Conservation (phyloP, 2,329 filamentous ascomycete genomes). For the Cytospora chrysosperma region DNA sequence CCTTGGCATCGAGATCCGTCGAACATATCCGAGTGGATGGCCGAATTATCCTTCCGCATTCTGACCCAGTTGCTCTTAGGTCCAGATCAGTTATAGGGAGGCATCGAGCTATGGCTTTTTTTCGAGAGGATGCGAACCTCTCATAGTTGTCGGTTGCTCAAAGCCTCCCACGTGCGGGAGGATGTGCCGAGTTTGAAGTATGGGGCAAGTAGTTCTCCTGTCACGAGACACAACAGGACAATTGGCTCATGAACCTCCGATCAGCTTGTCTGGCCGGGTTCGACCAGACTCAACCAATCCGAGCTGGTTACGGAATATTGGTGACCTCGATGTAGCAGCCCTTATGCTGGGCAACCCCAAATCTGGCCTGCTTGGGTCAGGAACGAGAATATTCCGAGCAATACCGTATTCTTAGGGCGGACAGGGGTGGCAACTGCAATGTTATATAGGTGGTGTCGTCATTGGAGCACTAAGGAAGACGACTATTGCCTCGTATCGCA, state of each 20-base stretch:
- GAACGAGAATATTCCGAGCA: slow-evolving; percentile 10
- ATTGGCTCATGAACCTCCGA: neutral
- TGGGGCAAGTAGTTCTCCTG: neutral
- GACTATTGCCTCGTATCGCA: slow-evolving; percentile 12
- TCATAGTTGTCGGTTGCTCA: neutral
- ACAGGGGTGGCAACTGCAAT: neutral
- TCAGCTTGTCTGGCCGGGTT: neutral
- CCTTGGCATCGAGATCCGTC: neutral
- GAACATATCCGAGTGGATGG: too few species aligned
- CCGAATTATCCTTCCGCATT: neutral
- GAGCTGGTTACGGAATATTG: neutral
- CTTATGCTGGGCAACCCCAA: slow-evolving; percentile 18
- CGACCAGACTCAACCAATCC: neutral
- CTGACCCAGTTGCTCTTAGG: neutral
- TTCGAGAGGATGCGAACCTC: too few species aligned
- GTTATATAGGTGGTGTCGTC: neutral
- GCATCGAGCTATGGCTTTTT: too few species aligned
- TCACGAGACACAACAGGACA: neutral
- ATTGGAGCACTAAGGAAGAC: neutral
- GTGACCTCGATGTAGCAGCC: slow-evolving; percentile 13
- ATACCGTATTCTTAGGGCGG: neutral
- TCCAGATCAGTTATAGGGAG: neutral
- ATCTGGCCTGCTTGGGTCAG: neutral
- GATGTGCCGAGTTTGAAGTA: neutral
- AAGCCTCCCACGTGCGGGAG: neutral